Evolutionary conservation across 2,329 filamentous ascomycete species (phyloP).

Genomic region (Ceratocystis ficicola): DNA sequence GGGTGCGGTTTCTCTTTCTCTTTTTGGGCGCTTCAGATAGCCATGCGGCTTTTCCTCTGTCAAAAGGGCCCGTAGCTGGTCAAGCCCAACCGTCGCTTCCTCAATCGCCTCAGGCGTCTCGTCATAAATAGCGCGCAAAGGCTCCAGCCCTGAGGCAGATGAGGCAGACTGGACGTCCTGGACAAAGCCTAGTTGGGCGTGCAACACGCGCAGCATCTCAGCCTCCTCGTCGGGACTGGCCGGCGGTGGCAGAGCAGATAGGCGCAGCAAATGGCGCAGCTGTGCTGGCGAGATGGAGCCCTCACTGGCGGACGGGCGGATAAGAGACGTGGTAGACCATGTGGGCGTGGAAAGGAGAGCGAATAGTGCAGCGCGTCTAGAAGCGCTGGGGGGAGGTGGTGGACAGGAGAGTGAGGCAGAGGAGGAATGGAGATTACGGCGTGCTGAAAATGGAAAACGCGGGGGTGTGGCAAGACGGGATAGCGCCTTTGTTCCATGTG

Average conservation of each 20-base stretch:
- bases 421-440: neutral
- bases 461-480: neutral
- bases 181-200: slow-evolving; percentile 83
- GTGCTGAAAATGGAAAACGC: neutral
- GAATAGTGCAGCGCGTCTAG: slow-evolving; percentile 25
- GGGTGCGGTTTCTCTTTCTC: neutral
- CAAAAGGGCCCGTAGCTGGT: slow-evolving; percentile 45
- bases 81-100: slow-evolving; percentile 48
- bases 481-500: neutral
- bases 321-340: slow-evolving; percentile 72
- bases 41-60: slow-evolving; percentile 50
- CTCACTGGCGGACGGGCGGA: slow-evolving; percentile 31
- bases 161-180: slow-evolving; percentile 55
- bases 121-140: slow-evolving; percentile 68
- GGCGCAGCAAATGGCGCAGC: slow-evolving; percentile 71
- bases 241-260: slow-evolving; percentile 75
- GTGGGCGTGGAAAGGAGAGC: slow-evolving; percentile 56
- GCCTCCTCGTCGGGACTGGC: slow-evolving; percentile 48
- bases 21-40: slow-evolving; percentile 35
- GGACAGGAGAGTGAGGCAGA: neutral
- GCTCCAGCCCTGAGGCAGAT: slow-evolving; percentile 57
- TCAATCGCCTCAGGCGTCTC: slow-evolving; percentile 54
- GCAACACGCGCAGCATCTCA: slow-evolving; percentile 60
- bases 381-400: slow-evolving; percentile 25
- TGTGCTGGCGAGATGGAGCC: slow-evolving; percentile 49